phyloP scores from a whole-genome alignment of 768 basidiomycete species.

The Exidia glandulosa region DNA sequence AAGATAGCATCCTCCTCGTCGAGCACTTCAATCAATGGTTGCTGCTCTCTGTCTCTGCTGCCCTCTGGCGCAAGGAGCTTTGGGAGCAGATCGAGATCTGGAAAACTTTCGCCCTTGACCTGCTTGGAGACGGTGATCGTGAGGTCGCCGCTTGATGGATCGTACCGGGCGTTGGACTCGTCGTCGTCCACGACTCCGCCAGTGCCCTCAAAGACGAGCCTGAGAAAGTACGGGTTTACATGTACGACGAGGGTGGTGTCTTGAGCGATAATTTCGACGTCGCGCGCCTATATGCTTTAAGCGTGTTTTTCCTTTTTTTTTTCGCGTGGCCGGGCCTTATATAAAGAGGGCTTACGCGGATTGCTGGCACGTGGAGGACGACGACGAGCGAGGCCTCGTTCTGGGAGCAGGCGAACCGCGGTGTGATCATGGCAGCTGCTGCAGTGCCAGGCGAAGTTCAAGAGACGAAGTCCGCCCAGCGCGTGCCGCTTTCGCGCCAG shows the following conservation, averaged over 20 bases:
- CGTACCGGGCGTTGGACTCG: constrained; percentile 57
- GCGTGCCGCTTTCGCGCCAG: not conserved
- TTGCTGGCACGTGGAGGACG: constrained; percentile 58
- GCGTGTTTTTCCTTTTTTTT: constrained; percentile 2
- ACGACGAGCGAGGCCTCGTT: constrained; percentile 42
- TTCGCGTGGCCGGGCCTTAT: constrained; percentile 1
- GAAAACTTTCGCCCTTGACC: constrained; percentile 51
- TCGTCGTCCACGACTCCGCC: constrained; percentile 54
- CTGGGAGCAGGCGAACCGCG: constrained; percentile 61
- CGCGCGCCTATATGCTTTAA: constrained; percentile 50
- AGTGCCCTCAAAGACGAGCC: constrained; percentile 55
- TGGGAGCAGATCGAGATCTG: constrained; percentile 68
- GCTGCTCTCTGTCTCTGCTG: constrained; percentile 22
- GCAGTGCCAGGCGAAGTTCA: not conserved
- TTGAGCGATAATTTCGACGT: constrained; percentile 70
- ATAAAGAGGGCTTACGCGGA: constrained; percentile 39
- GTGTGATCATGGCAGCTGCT: constrained; percentile 52
- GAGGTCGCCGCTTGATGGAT: constrained; percentile 68
- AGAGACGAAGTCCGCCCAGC: too few species aligned
- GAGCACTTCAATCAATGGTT: constrained; percentile 48
- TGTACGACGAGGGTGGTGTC: constrained; percentile 51
- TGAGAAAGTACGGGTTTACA: constrained; percentile 76
- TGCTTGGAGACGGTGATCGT: constrained; percentile 65
- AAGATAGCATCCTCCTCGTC: constrained; percentile 27
- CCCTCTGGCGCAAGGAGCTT: constrained; percentile 61